Base-by-base conservation (phyloP, 768 basidiomycete species). In the Exsudoporus frostii region DNA sequence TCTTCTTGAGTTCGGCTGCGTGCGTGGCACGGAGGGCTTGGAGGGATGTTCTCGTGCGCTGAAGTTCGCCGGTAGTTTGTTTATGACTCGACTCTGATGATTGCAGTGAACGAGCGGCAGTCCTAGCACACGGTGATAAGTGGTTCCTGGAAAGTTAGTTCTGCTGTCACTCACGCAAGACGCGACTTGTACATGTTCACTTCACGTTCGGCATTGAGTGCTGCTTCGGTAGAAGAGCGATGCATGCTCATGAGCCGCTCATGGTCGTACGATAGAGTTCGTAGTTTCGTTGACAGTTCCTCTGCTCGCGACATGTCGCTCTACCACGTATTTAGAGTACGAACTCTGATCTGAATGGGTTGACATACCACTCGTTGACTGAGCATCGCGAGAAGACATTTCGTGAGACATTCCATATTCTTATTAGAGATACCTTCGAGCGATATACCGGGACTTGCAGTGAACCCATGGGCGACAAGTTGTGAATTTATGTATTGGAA, bases 401-500 rank as follows among this genome's bases (percentile, higher is more conserved):
- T 91, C 4, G 85, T 79, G 22, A 85, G 70, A 22, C 72, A 72
- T 19, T 86, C 83, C 17, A 78, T 74, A 32, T 86, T 78, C 4
- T 76, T 65, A 44, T 76, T 76, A 0, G 81, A 75, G 13, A 86
- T 69, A 0, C 86, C 86, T 0, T 88, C 87, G 34, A 93, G 72
- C 13, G 75, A 81, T 19, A 93, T 69, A 0, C 91, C 90, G 0
- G 85, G 82, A 1, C 77, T 63, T 10, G 80, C 63, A 1, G 79
- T 71, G 59, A 88, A 93, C 8, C 92, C 92, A 72, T 93, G 91
- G 3, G 91, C 85, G 44, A 90, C 70, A 7, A 94, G 79, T 59
- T 94, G 92, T 19, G 85, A 74, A 64, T 92, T 93, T 64, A 92
- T 77, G 64, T 88, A 92, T 52, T 90, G 85, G 24, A 90, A 67